These are phyloP conservation scores for Penicillium psychrosexuale DNA, from an alignment of 2,329 filamentous ascomycete genomes.

Conservation along the genomic window DNA sequence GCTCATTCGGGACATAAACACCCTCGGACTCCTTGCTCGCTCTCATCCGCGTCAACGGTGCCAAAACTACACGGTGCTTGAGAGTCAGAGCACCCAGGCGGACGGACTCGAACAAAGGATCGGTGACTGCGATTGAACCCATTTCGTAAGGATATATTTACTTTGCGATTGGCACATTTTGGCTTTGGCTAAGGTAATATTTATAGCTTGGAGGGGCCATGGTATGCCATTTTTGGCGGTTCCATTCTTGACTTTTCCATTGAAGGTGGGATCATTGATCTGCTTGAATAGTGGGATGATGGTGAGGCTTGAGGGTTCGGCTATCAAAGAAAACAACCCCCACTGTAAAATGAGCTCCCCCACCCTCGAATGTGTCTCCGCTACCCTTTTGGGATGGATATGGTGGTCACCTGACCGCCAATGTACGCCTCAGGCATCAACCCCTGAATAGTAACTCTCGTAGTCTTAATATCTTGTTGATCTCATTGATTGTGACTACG, in stretches of 20 bases:
- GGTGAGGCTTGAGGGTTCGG: not conserved
- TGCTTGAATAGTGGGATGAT: not conserved
- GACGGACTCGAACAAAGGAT: slow-evolving; percentile 38
- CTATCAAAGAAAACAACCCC: not conserved
- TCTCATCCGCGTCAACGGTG: slow-evolving; percentile 30
- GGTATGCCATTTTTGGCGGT: not conserved
- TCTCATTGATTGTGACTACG: too few species aligned
- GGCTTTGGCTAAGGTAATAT: not conserved
- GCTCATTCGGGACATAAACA: slow-evolving; percentile 29
- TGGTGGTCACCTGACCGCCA: too few species aligned
- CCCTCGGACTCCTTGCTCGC: slow-evolving; percentile 28
- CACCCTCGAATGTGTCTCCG: not conserved
- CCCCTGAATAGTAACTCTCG: too few species aligned
- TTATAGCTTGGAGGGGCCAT: not conserved
- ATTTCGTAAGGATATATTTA: slow-evolving; percentile 11
- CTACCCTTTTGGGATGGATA: not conserved
- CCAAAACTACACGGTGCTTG: slow-evolving; percentile 28
- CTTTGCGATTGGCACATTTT: not conserved
- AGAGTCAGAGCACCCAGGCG: slow-evolving; percentile 24
- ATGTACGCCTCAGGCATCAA: too few species aligned
- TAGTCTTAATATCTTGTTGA: too few species aligned
- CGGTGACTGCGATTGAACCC: slow-evolving; percentile 24
- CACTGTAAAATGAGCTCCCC: not conserved
- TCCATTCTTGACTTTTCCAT: not conserved
- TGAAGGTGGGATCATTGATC: not conserved